Evolutionary conservation across 2,329 filamentous ascomycete species (phyloP).

Genomic region (Ophiocordyceps robertsii): DNA sequence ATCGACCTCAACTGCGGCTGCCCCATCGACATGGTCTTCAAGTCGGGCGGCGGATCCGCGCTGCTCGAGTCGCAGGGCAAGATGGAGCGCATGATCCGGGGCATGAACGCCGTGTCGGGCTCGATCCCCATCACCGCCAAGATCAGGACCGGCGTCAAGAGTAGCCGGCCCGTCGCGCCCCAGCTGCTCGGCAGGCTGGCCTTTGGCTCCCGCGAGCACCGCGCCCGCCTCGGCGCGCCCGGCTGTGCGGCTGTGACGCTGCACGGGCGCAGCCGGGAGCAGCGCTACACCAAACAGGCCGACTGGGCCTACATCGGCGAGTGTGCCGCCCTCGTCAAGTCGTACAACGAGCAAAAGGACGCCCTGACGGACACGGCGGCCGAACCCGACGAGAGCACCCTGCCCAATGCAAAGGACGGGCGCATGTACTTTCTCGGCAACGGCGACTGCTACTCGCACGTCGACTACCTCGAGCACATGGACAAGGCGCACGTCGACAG

Average conservation of each 20-base stretch:
- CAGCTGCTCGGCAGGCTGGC: constrained; percentile 74
- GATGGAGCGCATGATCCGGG: constrained; percentile 84
- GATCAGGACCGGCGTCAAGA: constrained; percentile 81
- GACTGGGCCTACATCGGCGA: constrained; percentile 93
- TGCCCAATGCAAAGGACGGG: constrained; percentile 49
- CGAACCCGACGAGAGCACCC: constrained; percentile 63
- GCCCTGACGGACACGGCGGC: constrained; percentile 59
- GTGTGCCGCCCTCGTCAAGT: constrained; percentile 71
- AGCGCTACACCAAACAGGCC: constrained; percentile 83
- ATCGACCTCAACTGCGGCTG: constrained; percentile 97
- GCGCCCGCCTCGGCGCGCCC: constrained; percentile 56
- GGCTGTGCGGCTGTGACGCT: constrained; percentile 93
- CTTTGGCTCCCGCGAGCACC: constrained; percentile 62
- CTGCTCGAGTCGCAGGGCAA: constrained; percentile 81
- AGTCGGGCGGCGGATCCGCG: constrained; percentile 77
- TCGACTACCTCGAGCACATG: constrained; percentile 72
- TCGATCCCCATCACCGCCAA: constrained; percentile 90
- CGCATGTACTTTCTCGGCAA: constrained; percentile 90
- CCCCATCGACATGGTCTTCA: constrained; percentile 87
- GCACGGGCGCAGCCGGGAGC: constrained; percentile 85
- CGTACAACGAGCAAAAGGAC: constrained; percentile 58
- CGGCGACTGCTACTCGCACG: constrained; percentile 88
- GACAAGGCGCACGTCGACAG: constrained; percentile 69
- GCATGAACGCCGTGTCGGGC: constrained; percentile 88
- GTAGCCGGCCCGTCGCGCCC: constrained; percentile 63